Conservation (phyloP, 257 asterid genomes). For the Solanum infundibuliforme region DNA sequence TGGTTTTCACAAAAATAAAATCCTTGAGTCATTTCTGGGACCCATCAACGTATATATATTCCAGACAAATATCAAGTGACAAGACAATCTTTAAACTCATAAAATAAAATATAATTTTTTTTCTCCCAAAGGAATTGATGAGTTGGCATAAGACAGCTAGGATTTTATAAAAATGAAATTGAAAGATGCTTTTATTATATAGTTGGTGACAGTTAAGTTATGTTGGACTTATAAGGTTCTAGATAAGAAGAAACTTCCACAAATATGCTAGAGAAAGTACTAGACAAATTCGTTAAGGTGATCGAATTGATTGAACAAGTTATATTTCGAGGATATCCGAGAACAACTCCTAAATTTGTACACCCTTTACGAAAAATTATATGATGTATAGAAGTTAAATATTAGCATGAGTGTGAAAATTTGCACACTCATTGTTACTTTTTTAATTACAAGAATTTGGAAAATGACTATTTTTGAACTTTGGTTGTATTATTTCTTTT, state of each 20-base stretch:
- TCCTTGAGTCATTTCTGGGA: background rate
- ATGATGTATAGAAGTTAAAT: too few relatives aligned
- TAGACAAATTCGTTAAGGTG: background rate
- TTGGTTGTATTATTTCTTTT: fast-evolving
- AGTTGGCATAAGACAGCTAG: background rate
- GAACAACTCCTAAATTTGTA: too few relatives aligned
- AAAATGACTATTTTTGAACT: background rate
- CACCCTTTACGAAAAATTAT: too few relatives aligned
- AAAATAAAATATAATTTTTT: background rate
- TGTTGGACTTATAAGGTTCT: background rate
- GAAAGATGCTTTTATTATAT: background rate
- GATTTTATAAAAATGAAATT: background rate
- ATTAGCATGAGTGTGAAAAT: too few relatives aligned
- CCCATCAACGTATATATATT: background rate
- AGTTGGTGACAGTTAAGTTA: slow-evolving; percentile 3
- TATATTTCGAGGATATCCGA: too few relatives aligned
- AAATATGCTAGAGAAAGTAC: background rate
- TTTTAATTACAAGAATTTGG: background rate
- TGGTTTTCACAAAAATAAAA: background rate
- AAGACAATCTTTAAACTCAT: background rate
- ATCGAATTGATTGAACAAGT: too few relatives aligned
- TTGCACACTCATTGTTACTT: background rate
- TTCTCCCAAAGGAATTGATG: background rate
- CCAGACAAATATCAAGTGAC: background rate
- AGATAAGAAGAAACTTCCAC: background rate